Conservation (phyloP, 176 grass and related monocot genomes). For the Eleusine coracana region DNA sequence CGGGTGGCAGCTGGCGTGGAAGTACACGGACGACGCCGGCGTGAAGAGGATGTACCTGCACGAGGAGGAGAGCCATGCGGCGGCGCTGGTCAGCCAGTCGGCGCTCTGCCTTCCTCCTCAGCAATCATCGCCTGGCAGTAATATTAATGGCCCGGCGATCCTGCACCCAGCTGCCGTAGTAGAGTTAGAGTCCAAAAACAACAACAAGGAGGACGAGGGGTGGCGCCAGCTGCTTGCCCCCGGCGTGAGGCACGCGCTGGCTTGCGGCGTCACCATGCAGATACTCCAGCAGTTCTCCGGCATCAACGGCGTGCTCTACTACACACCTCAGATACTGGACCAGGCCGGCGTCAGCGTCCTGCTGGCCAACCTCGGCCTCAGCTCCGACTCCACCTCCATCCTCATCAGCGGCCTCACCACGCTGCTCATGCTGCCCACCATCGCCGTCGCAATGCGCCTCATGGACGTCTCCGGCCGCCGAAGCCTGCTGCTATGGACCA, state of each 20-base stretch:
- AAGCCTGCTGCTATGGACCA: slow-evolving; percentile 72
- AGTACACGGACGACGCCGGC: slow-evolving; percentile 40
- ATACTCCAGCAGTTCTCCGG: slow-evolving; percentile 87
- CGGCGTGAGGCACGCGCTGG: slow-evolving; percentile 56
- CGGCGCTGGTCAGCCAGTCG: slow-evolving; percentile 69
- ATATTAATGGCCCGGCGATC: slow-evolving; percentile 36
- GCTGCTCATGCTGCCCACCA: slow-evolving; percentile 80
- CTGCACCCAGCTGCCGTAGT: slow-evolving; percentile 26
- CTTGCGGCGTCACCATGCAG: slow-evolving; percentile 60
- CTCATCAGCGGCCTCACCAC: slow-evolving; percentile 74
- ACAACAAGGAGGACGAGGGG: not conserved
- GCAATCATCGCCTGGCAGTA: not conserved
- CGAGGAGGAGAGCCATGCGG: slow-evolving; percentile 67
- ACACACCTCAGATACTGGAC: slow-evolving; percentile 84
- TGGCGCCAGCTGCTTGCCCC: slow-evolving; percentile 60
- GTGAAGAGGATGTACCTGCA: slow-evolving; percentile 81
- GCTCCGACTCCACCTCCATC: slow-evolving; percentile 69
- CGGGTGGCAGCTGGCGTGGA: slow-evolving; percentile 85
- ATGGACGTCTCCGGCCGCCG: slow-evolving; percentile 87
- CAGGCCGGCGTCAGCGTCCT: slow-evolving; percentile 72
- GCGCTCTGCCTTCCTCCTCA: slow-evolving; percentile 36
- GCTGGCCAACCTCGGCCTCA: slow-evolving; percentile 49
- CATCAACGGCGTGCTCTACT: slow-evolving; percentile 81
- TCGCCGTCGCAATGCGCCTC: slow-evolving; percentile 83
- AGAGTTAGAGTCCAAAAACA: too few species aligned